Percentiles rank a stretch among this genome's conserved stretches.
phyloP scores from a whole-genome alignment of 2,329 filamentous ascomycete species.

The Paracorniculantispora psalliotae region DNA sequence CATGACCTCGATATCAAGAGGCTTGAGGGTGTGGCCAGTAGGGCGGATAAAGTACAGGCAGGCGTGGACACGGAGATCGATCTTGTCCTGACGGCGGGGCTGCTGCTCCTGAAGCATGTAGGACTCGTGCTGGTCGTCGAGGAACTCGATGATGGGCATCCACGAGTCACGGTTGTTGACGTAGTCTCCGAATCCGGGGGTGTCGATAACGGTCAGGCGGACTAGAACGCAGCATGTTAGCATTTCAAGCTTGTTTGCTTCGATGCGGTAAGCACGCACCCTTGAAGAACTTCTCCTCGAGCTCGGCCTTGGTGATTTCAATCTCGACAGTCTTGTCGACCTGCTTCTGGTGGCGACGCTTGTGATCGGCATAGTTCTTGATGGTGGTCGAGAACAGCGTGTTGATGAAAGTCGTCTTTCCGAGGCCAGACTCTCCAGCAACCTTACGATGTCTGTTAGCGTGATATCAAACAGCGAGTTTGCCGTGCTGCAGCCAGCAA shows the following conservation, averaged over 20 bases:
- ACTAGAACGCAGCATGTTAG: conserved; percentile 48
- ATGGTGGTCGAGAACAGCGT: conserved; percentile 99
- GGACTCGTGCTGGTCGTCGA: conserved; percentile 99
- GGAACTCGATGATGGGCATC: conserved; percentile 99
- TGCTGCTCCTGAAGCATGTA: conserved; percentile 99
- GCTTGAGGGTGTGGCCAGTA: conserved; percentile 97
- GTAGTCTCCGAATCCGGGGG: conserved; percentile 97
- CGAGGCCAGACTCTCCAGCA: conserved; percentile 94
- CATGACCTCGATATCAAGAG: conserved; percentile 99
- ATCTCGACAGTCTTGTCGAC: conserved; percentile 99
- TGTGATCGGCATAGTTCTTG: conserved; percentile 99
- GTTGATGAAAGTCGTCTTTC: conserved; percentile 99
- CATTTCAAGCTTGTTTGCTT: neutral
- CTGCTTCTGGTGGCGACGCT: conserved; percentile 98
- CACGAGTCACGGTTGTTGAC: conserved; percentile 99
- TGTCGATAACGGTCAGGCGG: conserved; percentile 97
- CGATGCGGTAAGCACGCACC: conserved; percentile 48
- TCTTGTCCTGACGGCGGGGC: conserved; percentile 96
- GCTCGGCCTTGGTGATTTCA: conserved; percentile 98
- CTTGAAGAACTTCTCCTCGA: conserved; percentile 99
- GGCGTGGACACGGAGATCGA: conserved; percentile 96
- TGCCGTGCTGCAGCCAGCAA: neutral
- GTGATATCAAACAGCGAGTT: neutral
- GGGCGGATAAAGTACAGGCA: conserved; percentile 99
- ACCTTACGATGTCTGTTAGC: conserved; percentile 52